Evolutionary conservation across 805 yeast species (phyloP), one percentile per base, ranked within the genome.

Genomic region (Candida chauliodis): DNA sequence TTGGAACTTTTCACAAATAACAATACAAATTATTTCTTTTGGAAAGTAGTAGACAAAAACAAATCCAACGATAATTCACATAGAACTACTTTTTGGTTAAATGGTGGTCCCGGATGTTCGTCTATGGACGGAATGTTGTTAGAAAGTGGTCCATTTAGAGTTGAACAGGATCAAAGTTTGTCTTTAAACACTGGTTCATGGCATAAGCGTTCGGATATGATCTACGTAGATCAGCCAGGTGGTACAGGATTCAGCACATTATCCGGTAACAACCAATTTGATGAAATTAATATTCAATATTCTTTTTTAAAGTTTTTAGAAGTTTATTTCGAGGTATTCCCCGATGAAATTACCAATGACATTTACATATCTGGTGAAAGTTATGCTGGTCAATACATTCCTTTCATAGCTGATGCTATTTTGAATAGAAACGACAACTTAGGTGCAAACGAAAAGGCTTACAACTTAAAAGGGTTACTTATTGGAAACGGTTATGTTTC

Each of bases 101-200:
- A 93, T 58, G 99, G 99, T 29, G 99, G 99, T 0, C 99, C 99
- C 0, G 99, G 99, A 0, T 93, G 99, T 58, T 89, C 96, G 2
- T 89, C 97, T 0, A 79, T 91, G 93, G 99, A 93, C 61, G 99
- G 99, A n/a, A 95, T 95, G 0, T 56, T 93, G 46, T 77, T 90
- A 78, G 99, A 93, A 58, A 65, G 80, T 3, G 99, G 99, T 0
- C 98, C 99, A 0, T 75, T 88, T 30, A 70, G 96, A 38, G 73
- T 88, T 15, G 61, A 66, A 46, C 48, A 55, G 0, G 54, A 73
- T 8, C 45, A 47, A 10, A 57, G 69, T 35, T 71, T 87, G 8
- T 59, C 56, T 11, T 59, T 68, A 38, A 87, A 87, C 58, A 52
- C 66, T 1, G 96, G 95, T 0, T 75, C 95, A 2, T 93, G 99